A percentile compares a stretch with the other conserved stretches of the same genome.
Evolutionary conservation across 1,139 yeast genomes (phyloP).

Genomic region (Oligophagozyma castellii): DNA sequence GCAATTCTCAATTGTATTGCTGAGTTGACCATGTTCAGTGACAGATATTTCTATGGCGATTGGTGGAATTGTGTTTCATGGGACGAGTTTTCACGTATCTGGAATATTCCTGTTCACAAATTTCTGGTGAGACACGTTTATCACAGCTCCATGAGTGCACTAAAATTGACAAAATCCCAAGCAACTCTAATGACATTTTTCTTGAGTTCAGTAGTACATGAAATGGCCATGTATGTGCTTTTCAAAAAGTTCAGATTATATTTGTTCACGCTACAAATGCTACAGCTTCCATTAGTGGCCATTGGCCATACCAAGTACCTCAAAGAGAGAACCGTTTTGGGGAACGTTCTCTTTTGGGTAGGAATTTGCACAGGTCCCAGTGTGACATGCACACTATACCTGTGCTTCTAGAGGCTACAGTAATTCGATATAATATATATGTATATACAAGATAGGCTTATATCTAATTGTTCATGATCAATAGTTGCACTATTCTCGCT

Average conservation of each 20-base stretch:
- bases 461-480: too few species aligned
- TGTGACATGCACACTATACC: conserved; percentile 69
- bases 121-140: conserved; percentile 86
- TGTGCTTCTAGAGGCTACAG: conserved; percentile 49
- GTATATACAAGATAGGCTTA: neutral
- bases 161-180: conserved; percentile 45
- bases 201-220: conserved; percentile 75
- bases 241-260: conserved; percentile 74
- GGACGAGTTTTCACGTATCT: conserved; percentile 85
- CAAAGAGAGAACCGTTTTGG: conserved; percentile 45
- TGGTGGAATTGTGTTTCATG: conserved; percentile 98
- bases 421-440: neutral
- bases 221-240: conserved; percentile 80
- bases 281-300: conserved; percentile 47
- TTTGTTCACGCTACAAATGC: conserved; percentile 68
- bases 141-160: conserved; percentile 74
- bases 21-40: conserved; percentile 74
- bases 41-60: conserved; percentile 83
- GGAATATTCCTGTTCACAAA: conserved; percentile 94
- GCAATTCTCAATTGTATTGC: conserved; percentile 80
- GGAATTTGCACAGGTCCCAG: conserved; percentile 90
- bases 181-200: conserved; percentile 78
- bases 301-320: conserved; percentile 38
- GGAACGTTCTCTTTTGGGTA: conserved; percentile 80
- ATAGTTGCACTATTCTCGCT: conserved; percentile 1